phyloP scores from a whole-genome alignment of 306 rosid genomes.

The Gastrolobium villosum region DNA sequence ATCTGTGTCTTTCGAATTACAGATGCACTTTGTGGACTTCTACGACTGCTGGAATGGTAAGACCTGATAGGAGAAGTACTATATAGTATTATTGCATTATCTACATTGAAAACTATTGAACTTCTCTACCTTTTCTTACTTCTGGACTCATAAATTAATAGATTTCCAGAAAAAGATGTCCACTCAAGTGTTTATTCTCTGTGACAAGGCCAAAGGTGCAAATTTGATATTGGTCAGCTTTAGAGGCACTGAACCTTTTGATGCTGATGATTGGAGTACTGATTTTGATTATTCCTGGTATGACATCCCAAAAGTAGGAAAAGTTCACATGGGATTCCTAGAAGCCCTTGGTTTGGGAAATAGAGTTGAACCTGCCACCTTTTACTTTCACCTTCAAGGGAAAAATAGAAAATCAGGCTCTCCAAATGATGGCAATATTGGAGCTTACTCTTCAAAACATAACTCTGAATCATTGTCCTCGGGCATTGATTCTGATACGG shows the following conservation, averaged over 20 bases:
- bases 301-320: constrained; percentile 72
- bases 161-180: constrained; percentile 65
- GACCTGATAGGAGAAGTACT: constrained; percentile 18
- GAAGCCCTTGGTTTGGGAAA: constrained; percentile 87
- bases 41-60: constrained; percentile 77
- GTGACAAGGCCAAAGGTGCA: constrained; percentile 75
- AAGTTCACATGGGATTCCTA: constrained; percentile 81
- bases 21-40: constrained; percentile 86
- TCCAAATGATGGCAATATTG: constrained; percentile 31
- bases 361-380: constrained; percentile 58
- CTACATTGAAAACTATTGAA: constrained; percentile 34
- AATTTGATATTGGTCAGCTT: constrained; percentile 77
- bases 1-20: constrained; percentile 33
- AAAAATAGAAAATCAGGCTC: constrained; percentile 9
- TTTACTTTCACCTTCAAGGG: constrained; percentile 53
- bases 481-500: constrained; percentile 37
- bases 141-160: constrained; percentile 35
- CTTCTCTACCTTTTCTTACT: constrained; percentile 7
- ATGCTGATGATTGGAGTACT: constrained; percentile 78
- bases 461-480: constrained; percentile 40
- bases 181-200: constrained; percentile 70
- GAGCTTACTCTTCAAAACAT: constrained; percentile 31
- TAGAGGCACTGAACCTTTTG: constrained; percentile 83
- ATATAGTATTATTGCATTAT: neutral
- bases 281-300: constrained; percentile 91